These are phyloP conservation scores for Tolypocladium inflatum DNA, from an alignment of 2,329 filamentous ascomycete species.

Conservation along the genomic window DNA sequence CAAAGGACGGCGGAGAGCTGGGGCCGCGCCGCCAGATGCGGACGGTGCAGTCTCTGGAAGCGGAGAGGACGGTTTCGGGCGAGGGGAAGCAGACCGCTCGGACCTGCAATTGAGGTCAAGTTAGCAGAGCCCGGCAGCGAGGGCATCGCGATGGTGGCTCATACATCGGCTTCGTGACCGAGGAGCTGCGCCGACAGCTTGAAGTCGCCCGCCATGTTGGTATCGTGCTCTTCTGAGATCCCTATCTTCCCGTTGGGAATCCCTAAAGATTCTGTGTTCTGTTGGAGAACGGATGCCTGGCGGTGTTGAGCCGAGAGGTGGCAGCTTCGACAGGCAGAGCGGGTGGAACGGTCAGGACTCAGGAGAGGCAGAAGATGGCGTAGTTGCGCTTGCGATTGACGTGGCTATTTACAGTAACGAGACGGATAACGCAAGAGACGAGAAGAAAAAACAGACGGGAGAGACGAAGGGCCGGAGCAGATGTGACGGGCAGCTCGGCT, in stretches of 20 bases:
- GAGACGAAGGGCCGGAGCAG: neutral
- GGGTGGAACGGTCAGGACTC: too few relatives aligned
- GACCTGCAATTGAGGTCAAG: slow-evolving; percentile 49
- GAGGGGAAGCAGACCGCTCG: slow-evolving; percentile 74
- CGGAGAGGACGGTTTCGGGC: slow-evolving; percentile 65
- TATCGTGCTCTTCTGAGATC: neutral
- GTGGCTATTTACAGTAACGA: neutral
- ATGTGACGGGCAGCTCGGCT: neutral
- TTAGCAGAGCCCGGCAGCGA: neutral
- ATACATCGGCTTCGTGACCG: slow-evolving; percentile 89
- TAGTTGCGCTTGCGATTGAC: neutral
- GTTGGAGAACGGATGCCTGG: neutral
- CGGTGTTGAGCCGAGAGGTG: neutral
- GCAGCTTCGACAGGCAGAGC: neutral
- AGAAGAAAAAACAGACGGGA: neutral
- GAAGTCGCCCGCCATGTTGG: slow-evolving; percentile 66
- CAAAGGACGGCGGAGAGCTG: slow-evolving; percentile 59
- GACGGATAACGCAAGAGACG: neutral
- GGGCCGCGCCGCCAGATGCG: slow-evolving; percentile 70
- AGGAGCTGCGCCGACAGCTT: slow-evolving; percentile 85
- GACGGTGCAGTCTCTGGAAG: slow-evolving; percentile 85
- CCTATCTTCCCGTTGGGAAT: neutral
- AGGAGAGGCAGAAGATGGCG: neutral
- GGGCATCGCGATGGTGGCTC: neutral
- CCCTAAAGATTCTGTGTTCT: neutral